Evolutionary conservation across 306 rosid species (phyloP).

Genomic region (Quercus engelmannii): DNA sequence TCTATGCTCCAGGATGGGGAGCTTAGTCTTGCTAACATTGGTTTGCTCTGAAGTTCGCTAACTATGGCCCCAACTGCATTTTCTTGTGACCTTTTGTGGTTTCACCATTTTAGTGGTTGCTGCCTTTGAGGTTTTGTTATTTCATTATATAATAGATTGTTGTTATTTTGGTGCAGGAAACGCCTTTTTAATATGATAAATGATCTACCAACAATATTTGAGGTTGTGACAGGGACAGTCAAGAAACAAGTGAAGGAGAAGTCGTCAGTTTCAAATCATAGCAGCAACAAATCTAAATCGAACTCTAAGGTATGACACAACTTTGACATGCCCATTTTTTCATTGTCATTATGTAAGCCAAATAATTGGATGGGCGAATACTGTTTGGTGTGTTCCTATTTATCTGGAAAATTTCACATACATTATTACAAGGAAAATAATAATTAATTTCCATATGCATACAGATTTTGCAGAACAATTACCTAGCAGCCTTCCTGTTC

Average conservation of each 20-base stretch:
- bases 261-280: slow-evolving; percentile 64
- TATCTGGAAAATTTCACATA: not conserved
- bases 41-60: not conserved
- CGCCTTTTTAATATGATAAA: slow-evolving; percentile 74
- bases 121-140: slow-evolving; percentile 4
- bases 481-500: not conserved
- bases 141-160: slow-evolving; percentile 4
- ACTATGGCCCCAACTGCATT: not conserved
- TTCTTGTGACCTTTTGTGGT: slow-evolving; percentile 1
- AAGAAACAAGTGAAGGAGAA: slow-evolving; percentile 76
- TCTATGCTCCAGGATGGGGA: not conserved
- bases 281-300: slow-evolving; percentile 66
- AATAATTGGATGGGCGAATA: not conserved
- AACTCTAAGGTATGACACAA: slow-evolving; percentile 53
- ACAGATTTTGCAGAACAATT: not conserved
- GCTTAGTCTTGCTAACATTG: not conserved
- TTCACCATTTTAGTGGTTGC: not conserved
- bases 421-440: not conserved
- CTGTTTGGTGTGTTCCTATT: not conserved
- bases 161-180: slow-evolving; percentile 52
- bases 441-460: not conserved
- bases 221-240: slow-evolving; percentile 62
- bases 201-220: slow-evolving; percentile 85
- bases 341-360: not conserved
- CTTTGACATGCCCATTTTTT: not conserved